Evolutionary conservation across 2,329 filamentous ascomycete species (phyloP).

Genomic region (Metarhizium humberi): DNA sequence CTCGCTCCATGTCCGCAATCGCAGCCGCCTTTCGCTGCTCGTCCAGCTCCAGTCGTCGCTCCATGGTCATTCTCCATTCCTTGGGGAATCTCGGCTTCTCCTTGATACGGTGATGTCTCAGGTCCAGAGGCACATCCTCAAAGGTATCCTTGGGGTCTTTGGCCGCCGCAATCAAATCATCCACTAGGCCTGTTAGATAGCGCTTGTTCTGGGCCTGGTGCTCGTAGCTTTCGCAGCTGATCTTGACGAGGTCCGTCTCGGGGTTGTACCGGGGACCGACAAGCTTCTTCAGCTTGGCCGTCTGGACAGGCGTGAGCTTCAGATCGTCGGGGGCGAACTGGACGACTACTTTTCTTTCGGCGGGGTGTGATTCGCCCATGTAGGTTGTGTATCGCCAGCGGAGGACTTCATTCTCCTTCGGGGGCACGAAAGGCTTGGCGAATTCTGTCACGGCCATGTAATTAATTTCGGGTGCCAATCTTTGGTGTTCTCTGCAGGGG

Average conservation of each 20-base stretch:
- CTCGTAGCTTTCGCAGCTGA: slow-evolving; percentile 82
- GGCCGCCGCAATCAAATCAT: slow-evolving; percentile 64
- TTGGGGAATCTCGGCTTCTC: slow-evolving; percentile 63
- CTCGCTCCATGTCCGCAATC: slow-evolving; percentile 44
- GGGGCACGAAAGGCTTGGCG: slow-evolving; percentile 69
- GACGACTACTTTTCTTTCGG: slow-evolving; percentile 86
- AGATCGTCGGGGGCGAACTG: slow-evolving; percentile 75
- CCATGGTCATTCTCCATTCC: slow-evolving; percentile 70
- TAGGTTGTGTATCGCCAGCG: slow-evolving; percentile 97
- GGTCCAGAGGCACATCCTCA: slow-evolving; percentile 80
- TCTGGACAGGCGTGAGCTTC: slow-evolving; percentile 56
- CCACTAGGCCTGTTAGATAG: slow-evolving; percentile 74
- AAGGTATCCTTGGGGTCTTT: slow-evolving; percentile 75
- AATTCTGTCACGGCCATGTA: slow-evolving; percentile 48
- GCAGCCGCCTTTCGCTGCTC: slow-evolving; percentile 43
- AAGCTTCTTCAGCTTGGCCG: slow-evolving; percentile 78
- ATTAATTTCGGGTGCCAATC: neutral
- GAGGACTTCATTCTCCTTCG: slow-evolving; percentile 59
- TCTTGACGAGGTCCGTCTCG: slow-evolving; percentile 68
- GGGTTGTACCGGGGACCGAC: slow-evolving; percentile 83
- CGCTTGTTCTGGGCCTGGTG: slow-evolving; percentile 94
- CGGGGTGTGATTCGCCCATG: slow-evolving; percentile 87
- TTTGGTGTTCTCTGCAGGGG: neutral
- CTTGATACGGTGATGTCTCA: slow-evolving; percentile 72
- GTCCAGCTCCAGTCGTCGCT: slow-evolving; percentile 58